Base-by-base conservation (phyloP, 2,329 filamentous ascomycete species). In the Pseudocercospora fuligena region DNA sequence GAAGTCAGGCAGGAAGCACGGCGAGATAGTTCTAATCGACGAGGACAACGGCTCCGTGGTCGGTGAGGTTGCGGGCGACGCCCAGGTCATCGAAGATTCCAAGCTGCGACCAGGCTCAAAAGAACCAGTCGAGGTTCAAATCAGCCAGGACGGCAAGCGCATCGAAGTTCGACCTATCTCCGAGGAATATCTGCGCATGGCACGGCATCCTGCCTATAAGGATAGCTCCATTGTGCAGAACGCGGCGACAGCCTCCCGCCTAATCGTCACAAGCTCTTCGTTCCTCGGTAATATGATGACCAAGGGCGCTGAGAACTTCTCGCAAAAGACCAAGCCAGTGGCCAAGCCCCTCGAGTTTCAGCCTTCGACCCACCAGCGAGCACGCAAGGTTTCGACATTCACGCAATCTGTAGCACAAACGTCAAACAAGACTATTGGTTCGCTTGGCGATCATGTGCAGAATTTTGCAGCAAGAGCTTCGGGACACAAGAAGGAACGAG, bases 31-130 rank as follows among this genome's bases (percentile, higher is more conserved):
- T 5, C 85, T 99, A 9, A 85, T 99, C 16, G 93, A 99, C 76
- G 95, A 99, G 80, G 94, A 98, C 77, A 92, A 99, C 80, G 95
- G 95, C 61, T 96, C 92, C 73, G 92, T 99, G 8, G 92, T 99
- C 29, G 95, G 95, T 54, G 94, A 99, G 81, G 83, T 99, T 68
- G 89, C 91, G 65, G 91, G 94, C 65, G 91, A 90, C 19, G 94
- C 92, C 75, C 84, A 93, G 70, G 86, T 97, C 19, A 84, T 94
- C 16, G 93, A 97, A 75, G 88, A 94, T 70, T 84, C 87, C 29
- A 86, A 85, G 60, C 85, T 99, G 69, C 88, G 90, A 77, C 89
- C 90, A 16, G 95, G 95, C n/a, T 94, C 92, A 5, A 98, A 99
- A 85, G 92, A 93, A 70, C 92, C 92, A 2, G 92, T 95, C 58